Evolutionary conservation across 2,329 filamentous ascomycete species (phyloP), one percentile per base, ranked within the genome.

Genomic region (Helicocarpus griseus): DNA sequence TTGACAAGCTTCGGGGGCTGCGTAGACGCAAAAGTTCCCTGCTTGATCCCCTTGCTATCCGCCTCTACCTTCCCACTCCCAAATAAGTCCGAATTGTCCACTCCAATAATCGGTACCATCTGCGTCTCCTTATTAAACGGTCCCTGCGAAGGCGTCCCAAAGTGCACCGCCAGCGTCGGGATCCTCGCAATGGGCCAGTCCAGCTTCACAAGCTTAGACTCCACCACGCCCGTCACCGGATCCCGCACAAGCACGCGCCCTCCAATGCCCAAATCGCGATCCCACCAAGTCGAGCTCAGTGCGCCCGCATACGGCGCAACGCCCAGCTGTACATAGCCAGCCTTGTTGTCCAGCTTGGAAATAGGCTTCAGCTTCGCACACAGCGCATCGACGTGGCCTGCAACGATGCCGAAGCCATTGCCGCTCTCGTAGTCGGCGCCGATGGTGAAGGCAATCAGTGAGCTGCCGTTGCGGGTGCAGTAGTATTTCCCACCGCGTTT

Each of bases 111-210:
- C 8, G 93, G 93, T 0, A 95, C 89, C 72, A 93, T 89, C 65
- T 97, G 84, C 0, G 91, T 97, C 73, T 98, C 93, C 60, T 79
- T 78, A 67, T 98, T 97, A 71, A 84, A 84, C 0, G 81, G 81
- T 0, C 80, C 80, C 46, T 71, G 65, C 0, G 82, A 72, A 4
- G 79, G 84, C 43, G 86, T 79, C 49, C 93, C 93, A 62, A 98
- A 97, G 69, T 98, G 93, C 52, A 89, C 89, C 24, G 93, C 93
- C 17, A 98, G 78, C 0, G 89, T 95, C 5, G 93, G 89, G 54
- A 97, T 86, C 55, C 86, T 82, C 44, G 93, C 93, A 72, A 98
- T 89, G 1, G 93, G 91, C 88, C 90, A 96, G 66, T 85, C 87
- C 48, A 97, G 76, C 73, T 95, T 95, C 55, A 96, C 90, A 43